Conservation (phyloP, 2,329 filamentous ascomycete genomes). For the Reticulascus tulasneorum region DNA sequence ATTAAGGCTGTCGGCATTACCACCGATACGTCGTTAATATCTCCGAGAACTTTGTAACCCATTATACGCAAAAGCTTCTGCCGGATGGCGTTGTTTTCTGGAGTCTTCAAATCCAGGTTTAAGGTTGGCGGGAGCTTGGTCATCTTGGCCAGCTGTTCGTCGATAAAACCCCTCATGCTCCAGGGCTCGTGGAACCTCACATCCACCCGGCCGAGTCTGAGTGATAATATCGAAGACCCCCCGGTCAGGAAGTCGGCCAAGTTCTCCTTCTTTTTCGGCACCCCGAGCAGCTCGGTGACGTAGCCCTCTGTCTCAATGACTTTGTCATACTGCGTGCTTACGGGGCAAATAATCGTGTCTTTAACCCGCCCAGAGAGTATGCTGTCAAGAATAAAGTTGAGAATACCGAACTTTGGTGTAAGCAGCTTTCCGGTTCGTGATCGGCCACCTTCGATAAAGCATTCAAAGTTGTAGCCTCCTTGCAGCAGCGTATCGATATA, state of each 20-base stretch:
- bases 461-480: constrained; percentile 91
- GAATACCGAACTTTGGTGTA: constrained; percentile 90
- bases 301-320: constrained; percentile 98
- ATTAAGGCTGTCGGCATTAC: constrained; percentile 98
- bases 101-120: constrained; percentile 42
- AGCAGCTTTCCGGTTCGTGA: constrained; percentile 91
- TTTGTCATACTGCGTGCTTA: constrained; percentile 97
- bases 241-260: constrained; percentile 83
- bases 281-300: constrained; percentile 86
- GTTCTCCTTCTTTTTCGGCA: constrained; percentile 95
- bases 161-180: constrained; percentile 80
- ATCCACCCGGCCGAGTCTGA: constrained; percentile 88
- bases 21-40: constrained; percentile 94
- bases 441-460: constrained; percentile 93
- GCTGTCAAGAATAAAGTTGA: constrained; percentile 88
- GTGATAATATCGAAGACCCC: constrained; percentile 77
- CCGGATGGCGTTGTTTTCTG: constrained; percentile 50
- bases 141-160: constrained; percentile 64
- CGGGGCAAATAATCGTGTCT: constrained; percentile 90
- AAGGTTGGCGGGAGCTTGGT: constrained; percentile 45
- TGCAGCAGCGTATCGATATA: constrained; percentile 93
- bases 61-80: constrained; percentile 78
- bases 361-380: constrained; percentile 82
- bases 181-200: constrained; percentile 96
- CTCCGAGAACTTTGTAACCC: constrained; percentile 85